These are phyloP conservation scores for Metschnikowia picachoensis DNA, from an alignment of 805 yeast genomes.

Conservation along the genomic window DNA sequence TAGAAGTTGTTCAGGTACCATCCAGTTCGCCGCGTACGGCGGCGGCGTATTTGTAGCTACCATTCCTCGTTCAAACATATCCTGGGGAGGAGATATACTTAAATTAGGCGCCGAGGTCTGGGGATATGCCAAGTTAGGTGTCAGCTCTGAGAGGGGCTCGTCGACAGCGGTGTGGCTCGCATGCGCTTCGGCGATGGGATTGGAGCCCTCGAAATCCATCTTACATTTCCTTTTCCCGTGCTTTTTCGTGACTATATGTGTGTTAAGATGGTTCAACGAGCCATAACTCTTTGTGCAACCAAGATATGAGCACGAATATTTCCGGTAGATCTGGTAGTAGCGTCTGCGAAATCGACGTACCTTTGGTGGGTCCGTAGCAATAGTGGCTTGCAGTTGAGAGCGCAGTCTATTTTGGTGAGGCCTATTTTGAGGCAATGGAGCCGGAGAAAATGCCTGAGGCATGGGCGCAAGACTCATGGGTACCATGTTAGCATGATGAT, in stretches of 20 bases:
- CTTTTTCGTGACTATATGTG: slow-evolving; percentile 43
- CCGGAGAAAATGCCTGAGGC: background rate
- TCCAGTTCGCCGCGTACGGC: background rate
- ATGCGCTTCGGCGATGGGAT: background rate
- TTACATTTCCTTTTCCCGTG: slow-evolving; percentile 42
- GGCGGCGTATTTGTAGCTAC: background rate
- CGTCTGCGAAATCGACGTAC: slow-evolving; percentile 18
- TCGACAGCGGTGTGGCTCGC: background rate
- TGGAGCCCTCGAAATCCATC: slow-evolving; percentile 32
- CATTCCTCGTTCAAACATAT: background rate
- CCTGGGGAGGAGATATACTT: no score
- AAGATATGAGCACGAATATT: slow-evolving; percentile 33
- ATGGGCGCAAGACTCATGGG: background rate
- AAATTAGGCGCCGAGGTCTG: background rate
- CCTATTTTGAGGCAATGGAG: no score
- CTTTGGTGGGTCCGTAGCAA: slow-evolving; percentile 6
- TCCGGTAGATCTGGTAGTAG: slow-evolving; percentile 20
- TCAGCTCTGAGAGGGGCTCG: background rate
- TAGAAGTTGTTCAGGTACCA: background rate
- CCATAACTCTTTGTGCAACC: slow-evolving; percentile 43
- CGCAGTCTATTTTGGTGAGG: background rate
- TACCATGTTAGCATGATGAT: background rate
- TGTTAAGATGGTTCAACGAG: slow-evolving; percentile 39
- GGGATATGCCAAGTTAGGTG: background rate
- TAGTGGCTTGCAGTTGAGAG: background rate